A percentile compares a stretch with the other conserved stretches of the same genome.
These are phyloP conservation scores for Phalaenopsis hybrid DNA, from an alignment of 116 monocot species.

Conservation along the genomic window DNA sequence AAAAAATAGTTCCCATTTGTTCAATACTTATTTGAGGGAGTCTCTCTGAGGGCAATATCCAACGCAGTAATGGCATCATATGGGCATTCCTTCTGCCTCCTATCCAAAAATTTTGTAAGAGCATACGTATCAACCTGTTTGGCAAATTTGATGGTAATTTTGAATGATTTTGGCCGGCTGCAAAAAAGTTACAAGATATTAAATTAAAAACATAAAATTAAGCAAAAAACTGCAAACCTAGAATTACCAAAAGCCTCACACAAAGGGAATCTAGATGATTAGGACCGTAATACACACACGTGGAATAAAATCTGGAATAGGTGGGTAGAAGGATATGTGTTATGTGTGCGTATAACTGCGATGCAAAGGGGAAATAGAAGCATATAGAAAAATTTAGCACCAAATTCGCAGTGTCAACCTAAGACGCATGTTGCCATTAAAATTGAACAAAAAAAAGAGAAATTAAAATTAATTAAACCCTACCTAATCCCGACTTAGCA, in stretches of 20 bases:
- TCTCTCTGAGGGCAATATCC: conserved; percentile 6
- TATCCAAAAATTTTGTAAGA: conserved; percentile 35
- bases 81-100: conserved; percentile 38
- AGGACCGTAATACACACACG: not conserved
- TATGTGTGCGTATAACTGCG: too few relatives aligned
- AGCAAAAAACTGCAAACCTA: not conserved
- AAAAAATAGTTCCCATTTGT: not conserved
- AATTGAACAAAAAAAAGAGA: too few relatives aligned
- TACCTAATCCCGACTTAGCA: too few relatives aligned
- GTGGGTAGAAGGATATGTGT: too few relatives aligned
- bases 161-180: conserved; percentile 40
- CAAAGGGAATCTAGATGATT: too few relatives aligned
- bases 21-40: conserved; percentile 37
- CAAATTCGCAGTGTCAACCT: too few relatives aligned
- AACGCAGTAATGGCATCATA: conserved; percentile 1
- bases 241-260: too few relatives aligned
- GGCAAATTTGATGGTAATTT: not conserved
- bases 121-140: conserved; percentile 37
- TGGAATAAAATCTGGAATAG: too few relatives aligned
- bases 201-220: not conserved
- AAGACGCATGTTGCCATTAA: too few relatives aligned
- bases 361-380: too few relatives aligned
- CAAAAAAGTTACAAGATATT: not conserved
- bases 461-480: too few relatives aligned
- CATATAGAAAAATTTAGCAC: too few relatives aligned